Percentiles rank a stretch among this genome's conserved stretches.
phyloP scores from a whole-genome alignment of 164 flowering plant species.

The Chimonanthus salicifolius region DNA sequence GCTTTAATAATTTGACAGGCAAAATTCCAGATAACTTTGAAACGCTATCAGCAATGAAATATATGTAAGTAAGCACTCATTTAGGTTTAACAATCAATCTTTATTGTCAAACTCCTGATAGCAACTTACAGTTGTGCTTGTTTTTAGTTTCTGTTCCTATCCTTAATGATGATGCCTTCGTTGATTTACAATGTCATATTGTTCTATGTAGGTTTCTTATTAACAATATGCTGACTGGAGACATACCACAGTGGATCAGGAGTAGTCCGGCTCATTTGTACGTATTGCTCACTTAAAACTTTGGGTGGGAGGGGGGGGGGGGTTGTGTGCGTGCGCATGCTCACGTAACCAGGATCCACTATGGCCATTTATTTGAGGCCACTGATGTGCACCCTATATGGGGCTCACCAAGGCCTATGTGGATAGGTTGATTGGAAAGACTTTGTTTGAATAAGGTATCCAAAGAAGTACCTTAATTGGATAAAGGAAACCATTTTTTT shows the following conservation, averaged over 20 bases:
- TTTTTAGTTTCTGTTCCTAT: not conserved
- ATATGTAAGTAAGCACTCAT: conserved; percentile 13
- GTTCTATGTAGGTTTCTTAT: conserved; percentile 50
- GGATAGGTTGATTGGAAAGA: too few relatives aligned
- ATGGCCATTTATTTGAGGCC: too few relatives aligned
- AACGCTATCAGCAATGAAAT: conserved; percentile 6
- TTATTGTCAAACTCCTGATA: not conserved
- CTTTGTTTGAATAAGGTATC: too few relatives aligned
- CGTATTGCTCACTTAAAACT: conserved; percentile 15
- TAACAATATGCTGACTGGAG: conserved; percentile 56
- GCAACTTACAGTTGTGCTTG: not conserved
- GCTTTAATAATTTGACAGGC: conserved; percentile 59
- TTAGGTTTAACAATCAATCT: not conserved
- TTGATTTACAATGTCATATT: not conserved
- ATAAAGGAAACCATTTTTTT: too few relatives aligned
- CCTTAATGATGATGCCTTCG: not conserved
- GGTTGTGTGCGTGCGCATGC: too few relatives aligned
- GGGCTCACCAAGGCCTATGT: too few relatives aligned
- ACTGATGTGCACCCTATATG: too few relatives aligned
- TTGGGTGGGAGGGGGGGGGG: not conserved
- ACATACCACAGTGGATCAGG: conserved; percentile 42
- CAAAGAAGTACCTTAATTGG: too few relatives aligned
- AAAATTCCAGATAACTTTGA: conserved; percentile 33
- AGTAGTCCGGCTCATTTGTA: conserved; percentile 32
- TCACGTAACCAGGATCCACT: too few relatives aligned